A percentile compares a stretch with the other conserved stretches of the same genome.
Conservation (phyloP, 257 asterid genomes). For the Solanum okadae region DNA sequence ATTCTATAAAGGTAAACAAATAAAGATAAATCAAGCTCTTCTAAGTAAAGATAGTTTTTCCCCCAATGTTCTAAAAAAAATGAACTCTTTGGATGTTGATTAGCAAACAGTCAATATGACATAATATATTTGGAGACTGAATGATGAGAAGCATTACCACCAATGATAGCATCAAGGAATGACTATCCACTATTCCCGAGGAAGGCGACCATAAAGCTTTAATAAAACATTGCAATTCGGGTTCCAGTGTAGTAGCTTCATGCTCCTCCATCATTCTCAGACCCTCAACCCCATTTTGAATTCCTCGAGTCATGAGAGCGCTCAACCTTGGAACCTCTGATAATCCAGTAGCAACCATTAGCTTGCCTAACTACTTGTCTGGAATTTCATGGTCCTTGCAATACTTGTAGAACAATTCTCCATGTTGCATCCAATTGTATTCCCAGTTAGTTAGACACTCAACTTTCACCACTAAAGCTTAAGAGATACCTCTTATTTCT, state of each 20-base stretch:
- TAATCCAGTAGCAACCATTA: constrained; percentile 70
- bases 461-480: background rate
- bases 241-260: constrained; percentile 58
- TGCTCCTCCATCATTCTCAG: constrained; percentile 48
- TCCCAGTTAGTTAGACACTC: background rate
- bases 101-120: background rate
- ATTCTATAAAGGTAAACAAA: constrained; percentile 20
- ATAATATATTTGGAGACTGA: background rate
- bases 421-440: background rate
- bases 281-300: constrained; percentile 56
- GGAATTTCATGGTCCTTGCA: constrained; percentile 60
- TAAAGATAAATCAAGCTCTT: background rate
- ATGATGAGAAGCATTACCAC: constrained; percentile 33
- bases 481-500: background rate
- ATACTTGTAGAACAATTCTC: constrained; percentile 42
- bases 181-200: constrained; percentile 74
- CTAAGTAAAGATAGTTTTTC: background rate
- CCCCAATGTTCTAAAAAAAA: background rate
- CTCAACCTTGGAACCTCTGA: constrained; percentile 60
- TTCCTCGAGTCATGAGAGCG: constrained; percentile 44
- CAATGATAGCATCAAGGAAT: constrained; percentile 63
- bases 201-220: constrained; percentile 66
- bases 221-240: constrained; percentile 45
- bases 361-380: constrained; percentile 68
- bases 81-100: background rate